Base-by-base conservation (phyloP, 192 early-diverging fungal species). In the Blastocladiella britannica region DNA sequence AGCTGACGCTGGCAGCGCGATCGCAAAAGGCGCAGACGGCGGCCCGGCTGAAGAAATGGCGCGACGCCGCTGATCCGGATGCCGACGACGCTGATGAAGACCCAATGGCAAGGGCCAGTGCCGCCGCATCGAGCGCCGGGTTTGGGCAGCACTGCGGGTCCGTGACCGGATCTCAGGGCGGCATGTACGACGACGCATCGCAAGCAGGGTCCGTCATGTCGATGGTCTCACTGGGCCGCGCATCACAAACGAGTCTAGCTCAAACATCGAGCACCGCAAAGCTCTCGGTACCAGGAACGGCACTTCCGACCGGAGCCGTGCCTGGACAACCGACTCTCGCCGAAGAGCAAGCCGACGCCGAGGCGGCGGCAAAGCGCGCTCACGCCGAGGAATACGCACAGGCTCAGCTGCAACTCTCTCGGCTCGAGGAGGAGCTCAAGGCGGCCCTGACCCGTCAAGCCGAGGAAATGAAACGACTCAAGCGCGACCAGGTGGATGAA, bases 371-470 rank as follows among this genome's bases (percentile, higher is more conserved):
- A 20, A 20, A 9, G 15, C 12, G 4, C 15, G 37, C 37, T 9
- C 37, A 20, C 15, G 8, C n/a, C 22, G 37, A 25, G 20, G 54
- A 43, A 18, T 43, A 62, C 5, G 30, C 51, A 28, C 25, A 27
- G 28, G 25, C 25, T n/a, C 12, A 56, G 29, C 25, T 56, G 25
- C 51, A 47, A 26, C 27, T 30, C 0, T 26, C 51, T 25, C 37
- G 29, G 54, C 60, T 56, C 26, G 54, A 26, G 43, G 43, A 47
- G 37, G 54, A 12, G 37, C 37, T 47, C 37, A 47, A 47, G 37
- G n/a, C n/a, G 37, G 37, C 37, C 37, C 15, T 47, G 37, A 20
- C 37, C 37, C 37, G 37, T 9, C 37, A 47, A 47, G n/a, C 12
- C 15, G 37, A 47, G 15, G 37, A 47, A 20, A 0, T 47, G 37